A percentile compares a stretch with the other conserved stretches of the same genome.
Evolutionary conservation across 495 filamentous ascomycete genomes (phyloP).

Genomic region (Filosporella fistucella): DNA sequence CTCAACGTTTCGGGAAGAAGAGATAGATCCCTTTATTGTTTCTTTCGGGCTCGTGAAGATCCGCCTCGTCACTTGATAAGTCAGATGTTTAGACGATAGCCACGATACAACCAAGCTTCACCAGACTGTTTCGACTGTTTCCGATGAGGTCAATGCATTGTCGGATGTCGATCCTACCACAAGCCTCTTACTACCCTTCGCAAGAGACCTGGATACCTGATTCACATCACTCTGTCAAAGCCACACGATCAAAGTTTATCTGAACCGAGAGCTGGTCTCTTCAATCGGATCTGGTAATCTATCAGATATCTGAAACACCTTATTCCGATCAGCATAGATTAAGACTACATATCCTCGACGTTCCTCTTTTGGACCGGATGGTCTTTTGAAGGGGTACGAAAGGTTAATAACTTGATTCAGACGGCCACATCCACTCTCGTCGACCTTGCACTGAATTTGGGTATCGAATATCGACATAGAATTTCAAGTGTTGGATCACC

Average conservation of each 20-base stretch:
- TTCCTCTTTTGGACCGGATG: slow-evolving; percentile 11
- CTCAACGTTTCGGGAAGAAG: slow-evolving; percentile 19
- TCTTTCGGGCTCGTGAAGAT: slow-evolving; percentile 19
- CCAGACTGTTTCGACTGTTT: slow-evolving; percentile 25
- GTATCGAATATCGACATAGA: too few species aligned
- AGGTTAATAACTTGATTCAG: slow-evolving; percentile 9
- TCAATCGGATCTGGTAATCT: slow-evolving; percentile 9
- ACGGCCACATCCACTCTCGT: too few species aligned
- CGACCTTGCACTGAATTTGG: too few species aligned
- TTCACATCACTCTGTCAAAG: slow-evolving; percentile 19
- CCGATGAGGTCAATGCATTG: slow-evolving; percentile 26
- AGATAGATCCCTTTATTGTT: slow-evolving; percentile 17
- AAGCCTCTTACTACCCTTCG: slow-evolving; percentile 12
- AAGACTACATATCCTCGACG: slow-evolving; percentile 18
- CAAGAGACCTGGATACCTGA: slow-evolving; percentile 17
- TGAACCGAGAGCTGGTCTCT: slow-evolving; percentile 12
- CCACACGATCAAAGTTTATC: slow-evolving; percentile 20
- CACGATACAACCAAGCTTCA: slow-evolving; percentile 24
- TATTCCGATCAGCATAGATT: slow-evolving; percentile 19
- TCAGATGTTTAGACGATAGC: slow-evolving; percentile 18
- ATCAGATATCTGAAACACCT: slow-evolving; percentile 20
- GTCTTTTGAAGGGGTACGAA: slow-evolving; percentile 1
- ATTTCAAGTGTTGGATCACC: too few species aligned
- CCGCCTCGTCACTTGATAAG: slow-evolving; percentile 17
- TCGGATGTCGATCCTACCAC: slow-evolving; percentile 17